Percentiles rank a stretch among this genome's conserved stretches.
Evolutionary conservation across 2,329 filamentous ascomycete genomes (phyloP).

Genomic region (Alternaria brassicae): DNA sequence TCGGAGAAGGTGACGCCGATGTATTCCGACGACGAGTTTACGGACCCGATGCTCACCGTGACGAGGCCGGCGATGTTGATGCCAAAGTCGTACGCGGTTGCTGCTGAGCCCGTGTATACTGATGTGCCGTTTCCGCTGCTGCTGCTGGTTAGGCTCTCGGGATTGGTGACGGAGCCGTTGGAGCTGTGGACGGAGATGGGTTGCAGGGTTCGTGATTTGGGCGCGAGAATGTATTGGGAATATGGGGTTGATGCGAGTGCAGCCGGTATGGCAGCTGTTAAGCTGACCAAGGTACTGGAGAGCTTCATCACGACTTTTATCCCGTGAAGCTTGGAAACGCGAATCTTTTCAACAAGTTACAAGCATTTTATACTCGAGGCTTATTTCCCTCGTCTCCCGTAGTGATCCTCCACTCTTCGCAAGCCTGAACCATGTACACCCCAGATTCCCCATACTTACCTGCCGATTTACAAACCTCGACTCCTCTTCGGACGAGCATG

Average conservation of each 20-base stretch:
- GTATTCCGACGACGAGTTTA: conserved; percentile 45
- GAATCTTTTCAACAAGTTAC: not conserved
- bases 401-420: not conserved
- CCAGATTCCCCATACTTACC: not conserved
- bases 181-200: conserved; percentile 48
- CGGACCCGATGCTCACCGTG: conserved; percentile 43
- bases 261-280: not conserved
- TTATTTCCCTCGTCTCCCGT: not conserved
- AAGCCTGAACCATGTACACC: not conserved
- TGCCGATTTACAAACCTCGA: not conserved
- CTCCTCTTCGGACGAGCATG: conserved; percentile 4
- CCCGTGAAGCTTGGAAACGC: not conserved
- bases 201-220: conserved; percentile 43
- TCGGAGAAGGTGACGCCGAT: conserved; percentile 55
- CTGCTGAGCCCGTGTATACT: conserved; percentile 46
- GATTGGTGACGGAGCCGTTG: conserved; percentile 50
- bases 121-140: conserved; percentile 33
- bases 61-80: conserved; percentile 55
- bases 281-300: not conserved
- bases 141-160: conserved; percentile 39
- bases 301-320: not conserved
- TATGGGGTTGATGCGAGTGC: conserved; percentile 35
- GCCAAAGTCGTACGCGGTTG: conserved; percentile 53
- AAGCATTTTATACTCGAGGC: not conserved
- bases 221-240: conserved; percentile 53